Evolutionary conservation across 2,329 filamentous ascomycete genomes (phyloP).

Genomic region (Penicillium sp.): DNA sequence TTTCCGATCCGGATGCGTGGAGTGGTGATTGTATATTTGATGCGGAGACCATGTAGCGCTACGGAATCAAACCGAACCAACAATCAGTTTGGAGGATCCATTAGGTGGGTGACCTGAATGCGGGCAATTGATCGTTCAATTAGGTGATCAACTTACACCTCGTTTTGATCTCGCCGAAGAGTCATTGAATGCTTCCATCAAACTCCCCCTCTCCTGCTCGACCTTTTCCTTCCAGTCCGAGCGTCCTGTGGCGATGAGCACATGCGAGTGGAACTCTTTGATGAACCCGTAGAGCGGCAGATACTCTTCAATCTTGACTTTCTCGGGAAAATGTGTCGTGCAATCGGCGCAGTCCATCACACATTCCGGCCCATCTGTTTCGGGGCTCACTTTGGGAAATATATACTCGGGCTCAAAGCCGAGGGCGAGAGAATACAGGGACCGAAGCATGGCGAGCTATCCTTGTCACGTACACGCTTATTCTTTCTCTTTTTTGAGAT

Average conservation of each 20-base stretch:
- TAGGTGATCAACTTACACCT: slow-evolving; percentile 48
- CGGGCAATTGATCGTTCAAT: too few relatives aligned
- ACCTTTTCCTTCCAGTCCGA: slow-evolving; percentile 35
- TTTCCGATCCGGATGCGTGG: slow-evolving; percentile 4
- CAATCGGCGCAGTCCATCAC: slow-evolving; percentile 33
- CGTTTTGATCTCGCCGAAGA: slow-evolving; percentile 56
- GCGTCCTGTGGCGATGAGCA: slow-evolving; percentile 35
- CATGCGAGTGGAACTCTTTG: slow-evolving; percentile 32
- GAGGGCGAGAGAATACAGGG: slow-evolving; percentile 26
- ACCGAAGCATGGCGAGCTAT: slow-evolving; percentile 22
- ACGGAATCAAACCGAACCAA: not conserved
- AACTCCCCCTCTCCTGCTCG: slow-evolving; percentile 39
- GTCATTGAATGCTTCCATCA: slow-evolving; percentile 45
- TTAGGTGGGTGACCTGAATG: too few relatives aligned
- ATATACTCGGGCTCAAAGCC: slow-evolving; percentile 24
- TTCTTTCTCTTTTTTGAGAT: too few relatives aligned
- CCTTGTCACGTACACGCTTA: too few relatives aligned
- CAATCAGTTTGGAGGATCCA: not conserved
- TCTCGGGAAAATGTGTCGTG: slow-evolving; percentile 30
- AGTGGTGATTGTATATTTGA: slow-evolving; percentile 26
- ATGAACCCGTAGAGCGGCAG: slow-evolving; percentile 32
- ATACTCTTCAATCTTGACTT: slow-evolving; percentile 30
- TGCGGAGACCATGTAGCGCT: slow-evolving; percentile 34
- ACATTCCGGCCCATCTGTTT: slow-evolving; percentile 32
- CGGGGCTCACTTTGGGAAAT: slow-evolving; percentile 32